Percentiles rank a stretch among this genome's conserved stretches.
phyloP scores from a whole-genome alignment of 306 rosid genomes.

The Trifolium dubium region DNA sequence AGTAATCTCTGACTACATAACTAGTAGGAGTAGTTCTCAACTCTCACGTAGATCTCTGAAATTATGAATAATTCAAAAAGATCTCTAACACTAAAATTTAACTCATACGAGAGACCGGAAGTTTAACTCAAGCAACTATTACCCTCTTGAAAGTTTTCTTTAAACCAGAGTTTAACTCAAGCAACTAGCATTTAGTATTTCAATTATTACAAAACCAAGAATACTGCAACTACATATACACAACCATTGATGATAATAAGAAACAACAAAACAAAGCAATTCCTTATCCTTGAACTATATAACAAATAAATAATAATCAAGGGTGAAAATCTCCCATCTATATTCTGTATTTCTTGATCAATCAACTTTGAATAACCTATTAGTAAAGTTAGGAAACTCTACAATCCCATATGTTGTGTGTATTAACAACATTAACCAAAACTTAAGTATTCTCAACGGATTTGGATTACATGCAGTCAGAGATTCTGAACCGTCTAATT shows the following conservation, averaged over 20 bases:
- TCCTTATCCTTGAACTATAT: constrained; percentile 7
- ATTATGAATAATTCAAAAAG: no score
- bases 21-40: no score
- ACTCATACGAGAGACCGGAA: neutral
- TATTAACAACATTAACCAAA: neutral
- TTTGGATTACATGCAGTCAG: no score
- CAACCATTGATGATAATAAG: neutral
- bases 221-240: constrained; percentile 8
- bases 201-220: constrained; percentile 16
- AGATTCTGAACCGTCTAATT: no score
- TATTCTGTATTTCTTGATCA: neutral
- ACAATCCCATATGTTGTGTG: neutral
- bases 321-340: constrained; percentile 26
- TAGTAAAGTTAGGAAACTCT: constrained; percentile 31
- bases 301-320: constrained; percentile 26
- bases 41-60: no score
- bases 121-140: neutral
- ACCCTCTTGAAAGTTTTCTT: neutral
- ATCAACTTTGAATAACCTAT: constrained; percentile 11
- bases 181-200: neutral
- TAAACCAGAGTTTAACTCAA: constrained; percentile 13
- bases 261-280: neutral
- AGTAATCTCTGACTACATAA: no score
- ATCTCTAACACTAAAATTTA: no score
- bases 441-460: neutral